Percentiles rank a stretch among this genome's conserved stretches.
phyloP scores from a whole-genome alignment of 371 early-diverging fungal species.

The Mucor mucedo region DNA sequence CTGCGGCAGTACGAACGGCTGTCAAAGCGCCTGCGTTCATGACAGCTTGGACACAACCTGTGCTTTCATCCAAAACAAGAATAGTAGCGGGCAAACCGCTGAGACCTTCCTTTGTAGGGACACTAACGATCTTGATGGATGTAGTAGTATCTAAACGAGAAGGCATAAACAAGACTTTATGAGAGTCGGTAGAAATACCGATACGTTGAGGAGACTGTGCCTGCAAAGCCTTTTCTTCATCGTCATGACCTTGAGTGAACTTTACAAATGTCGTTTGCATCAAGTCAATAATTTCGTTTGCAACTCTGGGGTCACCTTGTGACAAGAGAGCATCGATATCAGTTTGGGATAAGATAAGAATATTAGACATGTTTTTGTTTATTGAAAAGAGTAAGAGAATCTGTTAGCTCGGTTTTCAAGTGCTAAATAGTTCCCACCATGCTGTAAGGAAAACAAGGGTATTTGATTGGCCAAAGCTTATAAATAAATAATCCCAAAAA shows the following conservation, averaged over 20 bases:
- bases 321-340: constrained; percentile 36
- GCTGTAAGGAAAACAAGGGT: constrained; percentile 7
- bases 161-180: constrained; percentile 63
- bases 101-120: constrained; percentile 52
- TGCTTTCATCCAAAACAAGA: constrained; percentile 57
- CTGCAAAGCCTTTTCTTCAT: constrained; percentile 27
- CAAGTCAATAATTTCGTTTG: constrained; percentile 39
- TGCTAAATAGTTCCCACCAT: neutral
- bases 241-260: constrained; percentile 31
- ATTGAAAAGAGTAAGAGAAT: constrained; percentile 2
- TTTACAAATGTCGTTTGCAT: constrained; percentile 45
- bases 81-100: constrained; percentile 60
- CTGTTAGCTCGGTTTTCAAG: neutral
- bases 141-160: constrained; percentile 57
- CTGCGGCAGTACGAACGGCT: constrained; percentile 66
- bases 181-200: constrained; percentile 45
- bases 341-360: constrained; percentile 40
- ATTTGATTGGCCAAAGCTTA: constrained; percentile 4
- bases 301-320: constrained; percentile 24
- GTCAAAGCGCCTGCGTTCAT: constrained; percentile 64
- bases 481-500: neutral
- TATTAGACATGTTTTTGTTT: constrained; percentile 15
- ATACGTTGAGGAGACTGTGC: constrained; percentile 62
- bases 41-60: constrained; percentile 55
- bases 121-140: constrained; percentile 64